Base-by-base conservation (phyloP, 2,329 filamentous ascomycete species). In the Dactylonectria macrodidyma region DNA sequence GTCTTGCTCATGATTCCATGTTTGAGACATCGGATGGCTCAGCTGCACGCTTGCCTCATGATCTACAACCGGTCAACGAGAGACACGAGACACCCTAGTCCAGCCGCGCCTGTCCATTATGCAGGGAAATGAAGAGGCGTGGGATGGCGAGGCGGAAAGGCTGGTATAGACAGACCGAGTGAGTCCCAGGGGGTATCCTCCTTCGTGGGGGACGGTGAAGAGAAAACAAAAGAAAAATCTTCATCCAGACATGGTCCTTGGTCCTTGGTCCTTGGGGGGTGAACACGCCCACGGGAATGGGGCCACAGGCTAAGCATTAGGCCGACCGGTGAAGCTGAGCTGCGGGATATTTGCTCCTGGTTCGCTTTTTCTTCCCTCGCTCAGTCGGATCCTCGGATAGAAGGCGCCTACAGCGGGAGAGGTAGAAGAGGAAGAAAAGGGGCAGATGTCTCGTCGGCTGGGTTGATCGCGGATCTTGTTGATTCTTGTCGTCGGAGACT, bases 311-410 rank as follows among this genome's bases (percentile, higher is more conserved):
- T 64, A 58, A 70, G 64, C 46, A 33, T 26, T 26, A 54, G 38
- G 38, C 19, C 19, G 48, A 52, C 59, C 36, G 62, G 59, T 55
- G 33, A 47, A 59, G 46, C 33, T 47, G 51, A 57, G 46, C 44
- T 70, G 71, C 71, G 66, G 71, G 36, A 73, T 74, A 72, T 73
- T 57, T 38, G 22, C 16, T 24, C 30, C 34, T 46, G 16, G n/a
- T 30, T 36, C 56, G 19, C 33, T 57, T 60, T 36, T 19, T 60
- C 24, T 33, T 33, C 36, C 11, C 34, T 57, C 61, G 51, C 52
- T 59, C 58, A 61, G 56, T 24, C 24, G 48, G 22, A 33, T 36
- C 26, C 56, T 51, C 19, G 60, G 51, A 14, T 38, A n/a, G 24
- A 50, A 61, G 30, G 26, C 50, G 24, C 22, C 33, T 41, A 16